Percentiles rank a stretch among this genome's conserved stretches.
These are phyloP conservation scores for Sequoiadendron giganteum DNA, from an alignment of 75 land plant genomes.

Conservation along the genomic window DNA sequence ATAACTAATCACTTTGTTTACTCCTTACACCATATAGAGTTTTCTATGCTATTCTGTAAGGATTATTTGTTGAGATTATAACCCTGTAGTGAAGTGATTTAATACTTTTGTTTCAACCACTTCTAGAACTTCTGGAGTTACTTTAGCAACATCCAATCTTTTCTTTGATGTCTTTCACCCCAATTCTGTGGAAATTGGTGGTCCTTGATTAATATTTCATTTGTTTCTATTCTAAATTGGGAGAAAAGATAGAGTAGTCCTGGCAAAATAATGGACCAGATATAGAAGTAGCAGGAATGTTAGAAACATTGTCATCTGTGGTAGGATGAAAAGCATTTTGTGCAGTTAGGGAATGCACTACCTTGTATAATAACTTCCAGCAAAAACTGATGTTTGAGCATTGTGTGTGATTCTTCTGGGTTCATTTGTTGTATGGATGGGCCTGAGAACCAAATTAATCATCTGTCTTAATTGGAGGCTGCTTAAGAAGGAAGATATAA, in stretches of 20 bases:
- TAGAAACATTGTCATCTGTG: not conserved
- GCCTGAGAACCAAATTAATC: not conserved
- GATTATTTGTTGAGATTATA: not conserved
- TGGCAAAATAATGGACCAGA: not conserved
- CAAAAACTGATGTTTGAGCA: not conserved
- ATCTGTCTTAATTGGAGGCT: not conserved
- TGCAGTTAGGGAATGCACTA: not conserved
- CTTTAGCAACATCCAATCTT: not conserved
- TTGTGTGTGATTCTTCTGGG: not conserved
- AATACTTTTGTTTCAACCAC: not conserved
- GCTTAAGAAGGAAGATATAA: not conserved
- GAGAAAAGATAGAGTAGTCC: not conserved
- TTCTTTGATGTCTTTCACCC: not conserved
- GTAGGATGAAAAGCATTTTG: not conserved
- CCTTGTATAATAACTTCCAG: constrained; percentile 3
- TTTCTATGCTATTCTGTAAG: not conserved
- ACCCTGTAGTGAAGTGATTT: not conserved
- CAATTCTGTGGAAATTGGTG: not conserved
- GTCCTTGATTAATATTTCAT: not conserved
- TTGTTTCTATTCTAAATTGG: not conserved
- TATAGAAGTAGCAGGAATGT: not conserved
- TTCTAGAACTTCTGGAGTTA: not conserved
- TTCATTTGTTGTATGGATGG: not conserved
- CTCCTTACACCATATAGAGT: not conserved
- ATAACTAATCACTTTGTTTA: not conserved